Conservation (phyloP, 768 basidiomycete genomes). For the Mycena indigotica region DNA sequence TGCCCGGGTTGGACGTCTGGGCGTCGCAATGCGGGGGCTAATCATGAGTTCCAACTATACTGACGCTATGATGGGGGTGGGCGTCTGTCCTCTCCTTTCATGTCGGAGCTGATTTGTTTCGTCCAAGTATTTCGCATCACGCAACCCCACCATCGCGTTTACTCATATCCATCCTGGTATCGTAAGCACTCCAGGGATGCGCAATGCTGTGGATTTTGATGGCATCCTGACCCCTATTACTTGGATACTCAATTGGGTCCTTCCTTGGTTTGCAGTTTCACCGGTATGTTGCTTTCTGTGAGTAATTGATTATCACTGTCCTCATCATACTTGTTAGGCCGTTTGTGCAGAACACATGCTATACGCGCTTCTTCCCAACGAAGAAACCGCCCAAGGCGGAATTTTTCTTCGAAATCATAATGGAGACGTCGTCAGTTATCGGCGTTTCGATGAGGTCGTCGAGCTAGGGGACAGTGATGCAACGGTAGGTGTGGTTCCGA, state of each 20-base stretch:
- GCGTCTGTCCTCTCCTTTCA: background rate
- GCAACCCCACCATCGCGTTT: slow-evolving; percentile 34
- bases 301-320: background rate
- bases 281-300: slow-evolving; percentile 4
- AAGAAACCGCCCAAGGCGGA: slow-evolving; percentile 1
- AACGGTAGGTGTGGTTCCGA: slow-evolving; percentile 4
- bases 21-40: slow-evolving; percentile 16
- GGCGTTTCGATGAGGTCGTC: slow-evolving; percentile 7
- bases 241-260: slow-evolving; percentile 12
- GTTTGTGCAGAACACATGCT: slow-evolving; percentile 23
- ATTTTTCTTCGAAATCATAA: slow-evolving; percentile 8
- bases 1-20: slow-evolving; percentile 16
- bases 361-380: slow-evolving; percentile 17
- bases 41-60: slow-evolving; percentile 24
- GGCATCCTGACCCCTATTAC: slow-evolving; percentile 15
- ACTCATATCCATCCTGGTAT: slow-evolving; percentile 36
- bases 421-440: slow-evolving; percentile 11
- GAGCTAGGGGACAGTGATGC: slow-evolving; percentile 1
- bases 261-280: slow-evolving; percentile 6
- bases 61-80: slow-evolving; percentile 35
- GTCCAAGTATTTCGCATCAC: slow-evolving; percentile 32
- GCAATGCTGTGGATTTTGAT: slow-evolving; percentile 4
- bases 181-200: slow-evolving; percentile 27
- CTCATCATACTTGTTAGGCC: background rate
- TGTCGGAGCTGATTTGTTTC: background rate